Evolutionary conservation across 805 yeast species (phyloP), one percentile per base, ranked within the genome.

Genomic region (Ogataea ramenticola): DNA sequence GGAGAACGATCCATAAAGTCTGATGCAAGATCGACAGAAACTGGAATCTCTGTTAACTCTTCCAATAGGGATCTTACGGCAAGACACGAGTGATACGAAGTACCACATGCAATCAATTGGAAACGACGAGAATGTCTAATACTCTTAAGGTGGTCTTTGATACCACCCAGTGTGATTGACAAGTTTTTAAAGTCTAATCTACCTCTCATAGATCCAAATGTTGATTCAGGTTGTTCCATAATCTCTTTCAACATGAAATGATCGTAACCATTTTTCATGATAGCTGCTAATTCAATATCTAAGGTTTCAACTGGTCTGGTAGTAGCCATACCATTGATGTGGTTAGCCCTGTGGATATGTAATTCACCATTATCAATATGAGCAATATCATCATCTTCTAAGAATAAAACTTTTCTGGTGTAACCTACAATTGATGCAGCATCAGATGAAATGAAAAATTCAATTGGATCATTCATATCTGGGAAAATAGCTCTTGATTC

Each of bases 161-260:
- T 75, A 35, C 99, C 99, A 60, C 99, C 99, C 48, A 93, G 74
- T 52, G 77, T 85, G 53, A 93, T 84, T 36, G 68, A 71, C 55
- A 75, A 74, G 62, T 82, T 81, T 38, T 81, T 89, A 60, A 93
- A 93, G 67, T 93, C 98, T 49, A 93, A 75, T 74, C 99, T 87
- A 61, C 99, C 99, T 74, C 99, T 85, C 99, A 93, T 93, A 42
- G 99, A 93, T 72, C 93, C 93, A 65, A 90, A 85, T 42, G 97
- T 85, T 3, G 98, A 90, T 61, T 93, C 99, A 33, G 99, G 99
- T 71, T 93, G 99, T 69, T 93, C 99, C 61, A 85, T 88, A 55
- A 93, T 93, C 71, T 93, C 99, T 75, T 93, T 93, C 70, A 89
- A 95, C 99, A 93, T 93, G 67, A 91, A 93, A 70, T 93, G 99